Evolutionary conservation across 1,284 basidiomycete genomes (phyloP).

Genomic region (Ceratobasidium sp.): DNA sequence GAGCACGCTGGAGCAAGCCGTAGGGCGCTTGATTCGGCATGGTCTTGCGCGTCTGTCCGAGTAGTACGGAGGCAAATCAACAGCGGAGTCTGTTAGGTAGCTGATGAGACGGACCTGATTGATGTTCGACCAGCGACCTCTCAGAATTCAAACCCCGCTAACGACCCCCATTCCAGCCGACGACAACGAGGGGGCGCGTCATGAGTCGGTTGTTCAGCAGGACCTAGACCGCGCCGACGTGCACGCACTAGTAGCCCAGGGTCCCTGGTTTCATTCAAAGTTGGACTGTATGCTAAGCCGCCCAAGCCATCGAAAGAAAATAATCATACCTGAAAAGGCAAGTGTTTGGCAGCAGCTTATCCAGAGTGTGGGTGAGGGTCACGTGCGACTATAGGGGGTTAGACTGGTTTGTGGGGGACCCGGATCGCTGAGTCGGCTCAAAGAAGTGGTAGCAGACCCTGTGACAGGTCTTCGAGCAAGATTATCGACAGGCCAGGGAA

Average conservation of each 20-base stretch:
- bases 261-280: neutral
- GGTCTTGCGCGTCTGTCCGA: neutral
- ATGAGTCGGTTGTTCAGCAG: neutral
- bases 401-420: neutral
- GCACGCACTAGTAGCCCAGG: neutral
- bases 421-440: neutral
- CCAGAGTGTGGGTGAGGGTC: no score
- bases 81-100: neutral
- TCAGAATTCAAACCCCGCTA: neutral
- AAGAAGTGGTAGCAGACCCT: neutral
- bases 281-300: neutral
- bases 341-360: neutral
- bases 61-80: neutral
- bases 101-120: neutral
- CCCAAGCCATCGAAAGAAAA: neutral
- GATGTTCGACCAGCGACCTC: neutral
- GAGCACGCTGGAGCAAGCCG: no score
- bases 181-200: neutral
- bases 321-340: neutral
- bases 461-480: neutral
- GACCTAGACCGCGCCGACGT: neutral
- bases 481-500: neutral
- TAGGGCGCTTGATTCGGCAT: neutral
- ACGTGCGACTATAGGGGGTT: neutral
- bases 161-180: neutral